Conservation (phyloP, 208 protist genomes). For the Acanthamoeba culbertsoni region DNA sequence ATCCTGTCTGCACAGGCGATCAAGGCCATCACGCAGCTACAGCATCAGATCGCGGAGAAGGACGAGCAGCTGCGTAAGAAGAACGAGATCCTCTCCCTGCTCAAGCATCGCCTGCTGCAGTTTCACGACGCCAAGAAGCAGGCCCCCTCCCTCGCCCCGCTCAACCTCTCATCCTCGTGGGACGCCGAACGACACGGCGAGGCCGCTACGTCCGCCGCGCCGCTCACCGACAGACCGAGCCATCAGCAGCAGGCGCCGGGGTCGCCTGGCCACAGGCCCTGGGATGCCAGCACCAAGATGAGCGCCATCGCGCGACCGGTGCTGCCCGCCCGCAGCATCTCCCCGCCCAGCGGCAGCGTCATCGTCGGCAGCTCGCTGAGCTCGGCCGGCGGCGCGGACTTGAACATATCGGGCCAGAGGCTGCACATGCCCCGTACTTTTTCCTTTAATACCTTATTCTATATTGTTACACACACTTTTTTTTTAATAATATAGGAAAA, state of each 20-base stretch:
- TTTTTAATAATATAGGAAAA: no score
- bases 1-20: neutral
- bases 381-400: neutral
- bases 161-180: conserved; percentile 19
- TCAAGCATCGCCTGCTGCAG: conserved; percentile 37
- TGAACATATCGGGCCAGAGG: neutral
- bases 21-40: conserved; percentile 34
- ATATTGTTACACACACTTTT: no score
- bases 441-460: no score
- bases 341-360: neutral
- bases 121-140: conserved; percentile 3
- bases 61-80: conserved; percentile 35
- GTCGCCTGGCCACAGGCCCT: neutral
- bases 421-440: neutral
- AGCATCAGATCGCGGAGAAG: neutral
- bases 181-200: neutral
- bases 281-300: neutral
- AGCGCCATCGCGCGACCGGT: neutral
- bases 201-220: neutral
- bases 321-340: neutral
- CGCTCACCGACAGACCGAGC: neutral
- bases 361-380: neutral
- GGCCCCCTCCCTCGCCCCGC: neutral
- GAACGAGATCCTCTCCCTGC: conserved; percentile 18
- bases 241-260: neutral